phyloP scores from a whole-genome alignment of 2,329 filamentous ascomycete species.

The Talaromyces pinophilus region DNA sequence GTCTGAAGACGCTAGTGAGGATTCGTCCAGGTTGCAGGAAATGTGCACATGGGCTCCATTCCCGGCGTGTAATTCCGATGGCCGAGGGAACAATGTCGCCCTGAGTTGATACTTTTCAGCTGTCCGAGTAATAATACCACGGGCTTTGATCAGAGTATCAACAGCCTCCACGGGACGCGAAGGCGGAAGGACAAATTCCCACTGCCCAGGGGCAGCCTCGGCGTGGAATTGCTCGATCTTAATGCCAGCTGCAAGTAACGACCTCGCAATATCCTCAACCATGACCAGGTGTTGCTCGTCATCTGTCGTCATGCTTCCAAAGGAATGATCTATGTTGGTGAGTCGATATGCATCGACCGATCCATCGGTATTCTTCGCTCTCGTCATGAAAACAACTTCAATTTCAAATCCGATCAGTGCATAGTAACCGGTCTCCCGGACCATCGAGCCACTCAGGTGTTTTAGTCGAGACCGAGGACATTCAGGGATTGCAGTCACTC shows the following conservation, averaged over 20 bases:
- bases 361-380: constrained; percentile 5
- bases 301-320: constrained; percentile 15
- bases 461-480: constrained; percentile 16
- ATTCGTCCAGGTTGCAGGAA: constrained; percentile 25
- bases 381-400: constrained; percentile 20
- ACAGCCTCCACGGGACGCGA: constrained; percentile 28
- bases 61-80: constrained; percentile 23
- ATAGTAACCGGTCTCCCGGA: constrained; percentile 1
- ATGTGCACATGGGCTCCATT: constrained; percentile 33
- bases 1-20: not conserved
- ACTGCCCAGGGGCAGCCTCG: constrained; percentile 32
- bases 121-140: constrained; percentile 27
- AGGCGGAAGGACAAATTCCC: constrained; percentile 33
- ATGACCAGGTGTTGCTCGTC: constrained; percentile 9
- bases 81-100: constrained; percentile 31
- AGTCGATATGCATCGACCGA: not conserved
- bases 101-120: constrained; percentile 25
- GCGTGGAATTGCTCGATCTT: constrained; percentile 32
- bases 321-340: constrained; percentile 16
- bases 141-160: constrained; percentile 30
- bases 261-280: constrained; percentile 25
- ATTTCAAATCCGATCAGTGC: constrained; percentile 17
- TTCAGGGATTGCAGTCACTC: not conserved
- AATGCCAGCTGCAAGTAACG: constrained; percentile 26
- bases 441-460: not conserved